These are phyloP conservation scores for Ceratobasidium theobromae DNA, from an alignment of 1,284 basidiomycete species.

Conservation along the genomic window DNA sequence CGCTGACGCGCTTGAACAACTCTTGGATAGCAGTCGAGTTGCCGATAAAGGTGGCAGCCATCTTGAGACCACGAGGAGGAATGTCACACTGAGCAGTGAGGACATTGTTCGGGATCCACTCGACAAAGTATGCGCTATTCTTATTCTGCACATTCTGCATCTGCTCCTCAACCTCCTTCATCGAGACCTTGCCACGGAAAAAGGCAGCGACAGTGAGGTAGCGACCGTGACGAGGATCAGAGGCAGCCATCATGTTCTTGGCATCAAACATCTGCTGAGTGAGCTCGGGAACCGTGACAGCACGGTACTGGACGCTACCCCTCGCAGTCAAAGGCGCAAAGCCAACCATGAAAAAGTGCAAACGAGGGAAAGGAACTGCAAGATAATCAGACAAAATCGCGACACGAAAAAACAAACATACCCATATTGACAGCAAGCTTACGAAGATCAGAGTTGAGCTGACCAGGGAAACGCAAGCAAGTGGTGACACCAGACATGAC, in stretches of 20 bases:
- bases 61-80: conserved; percentile 61
- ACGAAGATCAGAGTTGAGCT: conserved; percentile 95
- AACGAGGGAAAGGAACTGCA: conserved; percentile 92
- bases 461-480: conserved; percentile 96
- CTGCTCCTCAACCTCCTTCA: conserved; percentile 99
- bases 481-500: conserved; percentile 99
- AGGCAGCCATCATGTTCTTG: conserved; percentile 99
- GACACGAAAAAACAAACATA: conserved; percentile 44
- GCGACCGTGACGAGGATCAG: conserved; percentile 91
- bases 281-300: conserved; percentile 92
- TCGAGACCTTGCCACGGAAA: conserved; percentile 98
- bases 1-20: conserved; percentile 95
- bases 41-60: conserved; percentile 96
- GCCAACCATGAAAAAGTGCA: conserved; percentile 99
- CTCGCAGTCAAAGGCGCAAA: conserved; percentile 94
- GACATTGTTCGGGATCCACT: conserved; percentile 99
- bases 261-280: conserved; percentile 99
- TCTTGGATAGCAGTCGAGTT: conserved; percentile 98
- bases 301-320: conserved; percentile 91
- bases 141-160: conserved; percentile 98
- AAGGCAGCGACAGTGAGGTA: conserved; percentile 94
- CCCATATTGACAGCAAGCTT: conserved; percentile 99
- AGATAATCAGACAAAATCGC: conserved; percentile 28
- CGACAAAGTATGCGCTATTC: conserved; percentile 97
- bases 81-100: conserved; percentile 78